Conservation (phyloP, 306 rosid species). For the Astragalus membranaceus region DNA sequence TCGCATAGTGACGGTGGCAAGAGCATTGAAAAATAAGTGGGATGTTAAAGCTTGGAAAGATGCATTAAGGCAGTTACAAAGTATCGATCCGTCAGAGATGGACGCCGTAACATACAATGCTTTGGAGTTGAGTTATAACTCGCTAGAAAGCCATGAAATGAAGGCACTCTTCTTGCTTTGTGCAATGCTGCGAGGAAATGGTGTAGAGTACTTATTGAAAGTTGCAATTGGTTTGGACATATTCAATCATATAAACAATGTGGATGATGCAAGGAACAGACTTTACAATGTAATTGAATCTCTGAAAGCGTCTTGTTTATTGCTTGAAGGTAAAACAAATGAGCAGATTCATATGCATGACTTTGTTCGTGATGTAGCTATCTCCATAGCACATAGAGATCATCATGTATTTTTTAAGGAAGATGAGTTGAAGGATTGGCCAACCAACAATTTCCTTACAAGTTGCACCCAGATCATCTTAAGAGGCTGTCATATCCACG, state of each 20-base stretch:
- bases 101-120: neutral
- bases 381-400: neutral
- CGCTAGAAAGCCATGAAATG: neutral
- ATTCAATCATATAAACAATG: neutral
- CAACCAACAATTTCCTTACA: neutral
- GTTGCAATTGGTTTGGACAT: neutral
- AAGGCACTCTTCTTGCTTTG: neutral
- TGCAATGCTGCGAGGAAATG: neutral
- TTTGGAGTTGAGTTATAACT: neutral
- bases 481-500: neutral
- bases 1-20: neutral
- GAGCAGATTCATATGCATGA: neutral
- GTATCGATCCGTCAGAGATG: neutral
- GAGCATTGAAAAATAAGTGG: neutral
- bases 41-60: neutral
- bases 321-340: neutral
- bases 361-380: neutral
- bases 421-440: neutral
- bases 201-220: neutral
- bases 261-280: neutral
- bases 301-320: neutral
- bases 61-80: neutral
- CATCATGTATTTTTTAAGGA: neutral
- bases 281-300: neutral
- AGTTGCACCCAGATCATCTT: neutral